Conservation (phyloP, 1,284 basidiomycete genomes). For the Leccinum fuscescens region DNA sequence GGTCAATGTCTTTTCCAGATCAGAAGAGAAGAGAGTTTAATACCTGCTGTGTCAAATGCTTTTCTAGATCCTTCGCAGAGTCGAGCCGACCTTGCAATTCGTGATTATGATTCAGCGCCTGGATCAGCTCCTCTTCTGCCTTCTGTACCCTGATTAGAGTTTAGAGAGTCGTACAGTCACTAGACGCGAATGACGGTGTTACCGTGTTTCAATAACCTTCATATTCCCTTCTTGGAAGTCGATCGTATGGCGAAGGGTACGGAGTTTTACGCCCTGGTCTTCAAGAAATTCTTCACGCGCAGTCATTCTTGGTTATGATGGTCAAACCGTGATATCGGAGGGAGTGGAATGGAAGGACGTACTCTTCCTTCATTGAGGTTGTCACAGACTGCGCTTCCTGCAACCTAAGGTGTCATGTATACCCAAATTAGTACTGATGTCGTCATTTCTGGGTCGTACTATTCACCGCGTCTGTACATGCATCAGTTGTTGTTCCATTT, state of each 20-base stretch:
- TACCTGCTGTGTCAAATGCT: constrained; percentile 21
- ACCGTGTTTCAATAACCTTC: constrained; percentile 29
- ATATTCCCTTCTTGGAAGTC: constrained; percentile 32
- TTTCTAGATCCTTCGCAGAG: constrained; percentile 27
- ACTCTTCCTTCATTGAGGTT: constrained; percentile 35
- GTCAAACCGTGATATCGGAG: constrained; percentile 14
- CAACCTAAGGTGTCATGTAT: constrained; percentile 17
- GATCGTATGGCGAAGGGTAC: constrained; percentile 30
- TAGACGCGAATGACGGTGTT: neutral
- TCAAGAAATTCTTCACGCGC: constrained; percentile 22
- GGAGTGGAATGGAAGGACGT: constrained; percentile 21
- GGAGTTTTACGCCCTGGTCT: constrained; percentile 29
- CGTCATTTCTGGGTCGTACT: neutral
- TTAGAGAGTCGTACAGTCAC: constrained; percentile 11
- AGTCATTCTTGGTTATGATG: constrained; percentile 20
- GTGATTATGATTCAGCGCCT: constrained; percentile 20
- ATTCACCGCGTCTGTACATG: constrained; percentile 24
- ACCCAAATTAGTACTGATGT: constrained; percentile 14
- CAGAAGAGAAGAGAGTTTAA: constrained; percentile 10
- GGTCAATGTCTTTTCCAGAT: constrained; percentile 17
- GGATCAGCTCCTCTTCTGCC: constrained; percentile 20
- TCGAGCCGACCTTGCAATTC: constrained; percentile 33
- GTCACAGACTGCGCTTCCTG: constrained; percentile 29
- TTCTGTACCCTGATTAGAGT: constrained; percentile 21
- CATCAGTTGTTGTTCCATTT: constrained; percentile 32